Base-by-base conservation (phyloP, 2,329 filamentous ascomycete species). In the Dactylellina sp. region DNA sequence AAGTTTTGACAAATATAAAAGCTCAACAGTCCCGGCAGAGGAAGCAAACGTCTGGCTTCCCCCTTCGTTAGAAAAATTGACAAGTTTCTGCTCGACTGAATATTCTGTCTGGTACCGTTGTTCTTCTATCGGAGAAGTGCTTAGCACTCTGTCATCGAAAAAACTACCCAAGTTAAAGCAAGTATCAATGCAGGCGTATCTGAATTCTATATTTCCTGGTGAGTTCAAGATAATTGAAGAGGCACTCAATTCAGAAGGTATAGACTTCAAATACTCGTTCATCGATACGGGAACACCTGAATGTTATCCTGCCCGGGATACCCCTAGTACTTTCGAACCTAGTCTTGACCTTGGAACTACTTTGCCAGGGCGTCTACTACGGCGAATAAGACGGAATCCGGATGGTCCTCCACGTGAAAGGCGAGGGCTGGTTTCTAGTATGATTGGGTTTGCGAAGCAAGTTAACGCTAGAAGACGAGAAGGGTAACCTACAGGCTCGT, bases 11-110 rank as follows among this genome's bases (percentile, higher is more conserved):
- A 49, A 22, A 7, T 18, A 14, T 7, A 18, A 16, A 49, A 28
- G 63, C 35, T 12, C 44, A 18, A 46, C 18, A 7, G 52, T 50
- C 2, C 35, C 42, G 4, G 59, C 66, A 7, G 37, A 42, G 18
- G 44, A 71, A 11, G 50, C 59, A 14, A 71, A 64, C n/a, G 18
- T n/a, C 3, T 71, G 66, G 66, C 24, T 71, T 39, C 66, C 66
- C 5, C 44, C 20, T 14, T 64, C 66, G 18, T 44, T 71, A 12
- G 59, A 64, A 35, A 25, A 32, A 0, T 44, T 71, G 18, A 42
- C 16, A n/a, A 39, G 44, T 1, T 57, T 71, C 22, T 71, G 59
- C 28, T 71, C 66, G 7, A 57, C 7, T 7, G 20, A 16, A 1
- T 35, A 18, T 7, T 25, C 44, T 2, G 14, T 22, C 3, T 66